A percentile compares a stretch with the other conserved stretches of the same genome.
These are phyloP conservation scores for Sporothrix euskadiensis DNA, from an alignment of 2,329 filamentous ascomycete species.

Conservation along the genomic window DNA sequence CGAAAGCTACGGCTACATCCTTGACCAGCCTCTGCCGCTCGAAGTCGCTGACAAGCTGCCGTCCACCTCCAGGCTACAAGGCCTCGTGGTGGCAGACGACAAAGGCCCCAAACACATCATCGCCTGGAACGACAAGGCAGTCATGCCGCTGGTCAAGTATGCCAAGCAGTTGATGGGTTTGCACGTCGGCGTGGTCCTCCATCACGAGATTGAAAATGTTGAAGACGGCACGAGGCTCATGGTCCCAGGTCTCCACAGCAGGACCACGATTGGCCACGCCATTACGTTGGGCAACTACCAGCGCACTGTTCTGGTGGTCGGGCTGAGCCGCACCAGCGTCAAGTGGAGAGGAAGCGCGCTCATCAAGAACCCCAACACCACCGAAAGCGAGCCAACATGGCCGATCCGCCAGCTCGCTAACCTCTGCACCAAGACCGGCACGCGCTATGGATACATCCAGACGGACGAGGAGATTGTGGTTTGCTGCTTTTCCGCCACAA, in stretches of 20 bases:
- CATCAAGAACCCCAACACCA: not conserved
- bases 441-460: conserved; percentile 14
- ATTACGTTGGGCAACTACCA: not conserved
- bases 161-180: not conserved
- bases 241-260: not conserved
- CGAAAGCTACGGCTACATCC: not conserved
- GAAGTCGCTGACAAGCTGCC: not conserved
- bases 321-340: conserved; percentile 9
- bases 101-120: not conserved
- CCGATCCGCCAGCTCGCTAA: conserved; percentile 1
- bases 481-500: not conserved
- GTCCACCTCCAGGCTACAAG: not conserved
- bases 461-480: conserved; percentile 7
- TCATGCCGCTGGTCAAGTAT: conserved; percentile 3
- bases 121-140: not conserved
- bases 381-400: not conserved
- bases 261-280: not conserved
- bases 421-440: not conserved
- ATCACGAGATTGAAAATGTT: not conserved
- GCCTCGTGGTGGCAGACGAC: not conserved
- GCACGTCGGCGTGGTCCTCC: not conserved
- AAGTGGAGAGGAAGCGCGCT: conserved; percentile 12
- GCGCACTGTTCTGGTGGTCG: conserved; percentile 3
- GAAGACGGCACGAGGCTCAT: not conserved
- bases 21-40: not conserved